These are phyloP conservation scores for Agapanthus africanus DNA, from an alignment of 106 monocot genomes.

Conservation along the genomic window DNA sequence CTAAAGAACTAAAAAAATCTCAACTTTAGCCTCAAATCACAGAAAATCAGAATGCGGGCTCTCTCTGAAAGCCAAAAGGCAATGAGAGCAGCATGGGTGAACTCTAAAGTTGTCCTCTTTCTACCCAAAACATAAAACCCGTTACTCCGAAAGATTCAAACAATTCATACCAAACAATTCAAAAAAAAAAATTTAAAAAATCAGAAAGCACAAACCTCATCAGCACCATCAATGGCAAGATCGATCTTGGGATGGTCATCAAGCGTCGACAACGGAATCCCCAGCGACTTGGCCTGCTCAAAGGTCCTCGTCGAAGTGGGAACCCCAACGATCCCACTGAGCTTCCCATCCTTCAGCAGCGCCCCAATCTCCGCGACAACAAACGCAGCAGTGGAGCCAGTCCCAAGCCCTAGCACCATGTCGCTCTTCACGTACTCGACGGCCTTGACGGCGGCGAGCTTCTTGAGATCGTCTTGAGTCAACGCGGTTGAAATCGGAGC, in stretches of 20 bases:
- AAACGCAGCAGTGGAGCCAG: slow-evolving; percentile 96
- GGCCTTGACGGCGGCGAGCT: slow-evolving; percentile 79
- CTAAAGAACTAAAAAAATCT: too few relatives aligned
- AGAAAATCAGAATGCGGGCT: too few relatives aligned
- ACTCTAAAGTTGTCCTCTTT: too few relatives aligned
- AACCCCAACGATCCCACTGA: slow-evolving; percentile 73
- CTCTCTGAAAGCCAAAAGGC: too few relatives aligned
- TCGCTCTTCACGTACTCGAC: slow-evolving; percentile 86
- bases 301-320: slow-evolving; percentile 94
- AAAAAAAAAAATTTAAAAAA: too few relatives aligned
- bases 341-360: slow-evolving; percentile 60
- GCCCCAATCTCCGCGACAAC: slow-evolving; percentile 87
- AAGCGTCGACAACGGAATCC: slow-evolving; percentile 88
- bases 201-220: slow-evolving; percentile 95
- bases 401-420: slow-evolving; percentile 97
- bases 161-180: too few relatives aligned
- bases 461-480: slow-evolving; percentile 96
- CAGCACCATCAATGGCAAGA: slow-evolving; percentile 96
- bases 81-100: too few relatives aligned
- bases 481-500: slow-evolving; percentile 32
- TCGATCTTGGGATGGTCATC: slow-evolving; percentile 79
- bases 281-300: slow-evolving; percentile 84
- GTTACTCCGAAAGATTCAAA: too few relatives aligned
- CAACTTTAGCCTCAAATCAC: too few relatives aligned
- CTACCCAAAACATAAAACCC: too few relatives aligned